A percentile compares a stretch with the other conserved stretches of the same genome.
phyloP scores from a whole-genome alignment of 768 basidiomycete species.

The Cystobasidium ongulense region DNA sequence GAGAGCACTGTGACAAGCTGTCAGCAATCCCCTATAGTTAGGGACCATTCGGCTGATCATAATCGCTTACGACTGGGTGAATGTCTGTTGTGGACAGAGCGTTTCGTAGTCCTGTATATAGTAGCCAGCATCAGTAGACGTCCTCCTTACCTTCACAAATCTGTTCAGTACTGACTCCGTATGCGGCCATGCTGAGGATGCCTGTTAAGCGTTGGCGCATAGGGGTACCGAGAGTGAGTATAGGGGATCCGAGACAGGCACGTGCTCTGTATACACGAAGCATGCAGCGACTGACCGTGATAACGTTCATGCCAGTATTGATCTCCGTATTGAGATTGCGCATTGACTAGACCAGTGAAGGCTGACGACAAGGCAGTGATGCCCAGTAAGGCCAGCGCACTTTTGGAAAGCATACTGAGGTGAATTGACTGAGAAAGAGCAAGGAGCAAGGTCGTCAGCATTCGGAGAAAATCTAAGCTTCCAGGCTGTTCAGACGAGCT shows the following conservation, averaged over 20 bases:
- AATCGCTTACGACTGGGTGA: conserved; percentile 5
- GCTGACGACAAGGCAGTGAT: neutral
- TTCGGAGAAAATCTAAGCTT: too few species aligned
- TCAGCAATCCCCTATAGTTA: neutral
- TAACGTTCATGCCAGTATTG: conserved; percentile 35
- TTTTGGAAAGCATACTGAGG: neutral
- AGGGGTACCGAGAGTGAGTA: neutral
- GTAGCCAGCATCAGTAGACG: neutral
- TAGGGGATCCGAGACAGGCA: neutral
- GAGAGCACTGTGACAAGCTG: neutral
- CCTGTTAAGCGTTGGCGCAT: neutral
- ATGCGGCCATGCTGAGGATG: conserved; percentile 35
- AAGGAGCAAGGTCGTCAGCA: too few species aligned
- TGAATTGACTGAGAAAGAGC: neutral
- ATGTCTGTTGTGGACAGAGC: conserved; percentile 35
- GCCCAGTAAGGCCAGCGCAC: neutral
- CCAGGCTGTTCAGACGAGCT: too few species aligned
- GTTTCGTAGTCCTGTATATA: conserved; percentile 31
- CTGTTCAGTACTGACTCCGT: conserved; percentile 23
- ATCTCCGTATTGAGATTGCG: neutral
- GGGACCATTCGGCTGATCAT: neutral
- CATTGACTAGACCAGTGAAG: neutral
- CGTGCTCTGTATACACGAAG: neutral
- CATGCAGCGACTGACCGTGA: conserved; percentile 2
- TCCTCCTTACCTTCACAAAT: neutral